Conservation (phyloP, 75 land plant species). For the Gnetum montanum region DNA sequence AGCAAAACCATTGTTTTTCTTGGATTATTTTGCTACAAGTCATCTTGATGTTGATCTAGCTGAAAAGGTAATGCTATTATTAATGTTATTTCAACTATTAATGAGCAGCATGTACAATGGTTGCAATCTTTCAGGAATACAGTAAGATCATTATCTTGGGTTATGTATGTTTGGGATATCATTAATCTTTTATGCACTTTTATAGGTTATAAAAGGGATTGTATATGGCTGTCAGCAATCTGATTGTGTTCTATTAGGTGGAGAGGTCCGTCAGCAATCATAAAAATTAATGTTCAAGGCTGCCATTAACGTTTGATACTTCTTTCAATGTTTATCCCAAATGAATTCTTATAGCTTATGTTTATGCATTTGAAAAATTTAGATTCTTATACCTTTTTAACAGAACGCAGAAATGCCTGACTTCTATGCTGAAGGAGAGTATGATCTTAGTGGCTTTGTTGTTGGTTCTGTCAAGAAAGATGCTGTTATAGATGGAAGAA, state of each 20-base stretch:
- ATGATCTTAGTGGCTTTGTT: conserved; percentile 97
- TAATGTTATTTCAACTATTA: neutral
- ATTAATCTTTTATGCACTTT: no score
- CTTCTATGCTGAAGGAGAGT: conserved; percentile 85
- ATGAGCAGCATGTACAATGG: neutral
- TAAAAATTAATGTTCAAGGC: no score
- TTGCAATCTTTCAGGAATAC: neutral
- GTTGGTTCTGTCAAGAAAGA: conserved; percentile 92
- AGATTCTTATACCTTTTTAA: no score
- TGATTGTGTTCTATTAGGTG: conserved; percentile 87
- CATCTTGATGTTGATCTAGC: conserved; percentile 93
- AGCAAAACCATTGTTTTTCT: conserved; percentile 93
- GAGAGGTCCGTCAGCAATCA: no score
- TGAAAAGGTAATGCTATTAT: conserved; percentile 55
- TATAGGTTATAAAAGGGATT: conserved; percentile 90
- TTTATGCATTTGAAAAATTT: no score
- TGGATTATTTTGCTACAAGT: conserved; percentile 96
- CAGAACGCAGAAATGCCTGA: conserved; percentile 99
- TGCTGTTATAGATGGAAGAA: conserved; percentile 75
- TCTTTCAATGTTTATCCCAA: no score
- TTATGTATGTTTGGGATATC: neutral
- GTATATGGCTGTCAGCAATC: conserved; percentile 87
- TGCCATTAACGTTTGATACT: no score
- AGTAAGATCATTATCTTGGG: neutral
- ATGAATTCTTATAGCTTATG: no score